Base-by-base conservation (phyloP, 257 asterid species). In the Capsicum rhomboideum region DNA sequence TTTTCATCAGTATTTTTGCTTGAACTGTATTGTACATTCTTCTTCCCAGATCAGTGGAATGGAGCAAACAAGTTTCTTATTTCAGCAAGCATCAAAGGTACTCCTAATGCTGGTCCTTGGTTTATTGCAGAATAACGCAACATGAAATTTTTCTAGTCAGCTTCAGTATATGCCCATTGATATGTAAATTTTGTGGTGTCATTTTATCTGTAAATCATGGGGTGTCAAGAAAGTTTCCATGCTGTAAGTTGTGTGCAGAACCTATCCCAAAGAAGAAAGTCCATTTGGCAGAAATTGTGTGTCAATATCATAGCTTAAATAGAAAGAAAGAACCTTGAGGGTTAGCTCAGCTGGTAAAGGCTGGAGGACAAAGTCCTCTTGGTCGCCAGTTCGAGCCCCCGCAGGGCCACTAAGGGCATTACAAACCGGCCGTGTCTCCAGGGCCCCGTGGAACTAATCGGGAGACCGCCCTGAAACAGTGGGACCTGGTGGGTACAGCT, bases 31-130 rank as follows among this genome's bases (percentile, higher is more conserved):
- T 59, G 72, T 83, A 34, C 53, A 82, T 85, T 56, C 80, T 52
- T 78, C 54, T 84, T 82, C 86, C 82, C 87, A 94, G 98, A 92
- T 94, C 85, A 94, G 98, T 84, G 98, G 98, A 82, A 94, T 94
- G 98, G 97, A 93, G 89, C 98, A 94, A 90, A 94, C 98, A 44
- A 94, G 98, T 87, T 94, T 94, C 93, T 85, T 94, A 59, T 94
- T 94, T 91, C 98, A 94, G 88, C 98, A 94, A 88, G 97, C 97
- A 54, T 92, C 98, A 74, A 94, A 94, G 98, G 97, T 94, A 91
- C 68, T 66, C n/a, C 55, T 46, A 44, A 58, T 67, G 26, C 71
- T 64, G 16, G 52, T 67, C 18, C 61, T 55, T 37, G 82, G 56
- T 31, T 29, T 77, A 50, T 78, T 61, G 68, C 21, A 2, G 55